Evolutionary conservation across 1,284 basidiomycete genomes (phyloP).

Genomic region (Cryptococcus maquisensis): DNA sequence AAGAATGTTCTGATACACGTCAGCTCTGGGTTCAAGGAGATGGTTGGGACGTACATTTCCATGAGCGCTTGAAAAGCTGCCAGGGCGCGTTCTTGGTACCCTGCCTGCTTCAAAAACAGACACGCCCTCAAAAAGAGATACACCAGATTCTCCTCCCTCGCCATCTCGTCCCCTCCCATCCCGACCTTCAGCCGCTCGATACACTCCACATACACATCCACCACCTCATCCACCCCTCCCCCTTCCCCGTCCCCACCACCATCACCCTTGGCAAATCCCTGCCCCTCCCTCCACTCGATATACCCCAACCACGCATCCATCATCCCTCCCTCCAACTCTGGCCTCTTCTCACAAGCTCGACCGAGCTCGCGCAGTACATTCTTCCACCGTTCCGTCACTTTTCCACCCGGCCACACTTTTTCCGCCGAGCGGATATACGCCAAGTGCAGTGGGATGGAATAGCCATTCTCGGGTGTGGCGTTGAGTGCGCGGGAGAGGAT

Average conservation of each 20-base stretch:
- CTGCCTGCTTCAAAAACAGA: slow-evolving; percentile 65
- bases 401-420: slow-evolving; percentile 31
- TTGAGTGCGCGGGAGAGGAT: slow-evolving; percentile 40
- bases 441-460: slow-evolving; percentile 31
- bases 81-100: slow-evolving; percentile 51
- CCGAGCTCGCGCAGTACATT: slow-evolving; percentile 32
- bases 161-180: slow-evolving; percentile 1
- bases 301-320: slow-evolving; percentile 42
- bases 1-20: slow-evolving; percentile 46
- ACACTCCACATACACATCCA: slow-evolving; percentile 41
- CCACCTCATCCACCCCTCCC: slow-evolving; percentile 40
- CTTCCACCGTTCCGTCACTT: slow-evolving; percentile 43
- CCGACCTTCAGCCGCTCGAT: slow-evolving; percentile 21
- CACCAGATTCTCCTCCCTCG: slow-evolving; percentile 41
- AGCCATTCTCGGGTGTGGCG: slow-evolving; percentile 22
- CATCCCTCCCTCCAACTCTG: slow-evolving; percentile 23
- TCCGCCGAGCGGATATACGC: slow-evolving; percentile 40
- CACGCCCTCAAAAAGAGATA: slow-evolving; percentile 43
- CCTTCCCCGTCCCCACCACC: slow-evolving; percentile 1
- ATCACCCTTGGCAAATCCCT: slow-evolving; percentile 32
- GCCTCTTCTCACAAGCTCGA: background rate
- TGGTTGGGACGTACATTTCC: slow-evolving; percentile 46
- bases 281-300: slow-evolving; percentile 44
- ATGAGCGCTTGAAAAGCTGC: slow-evolving; percentile 53
- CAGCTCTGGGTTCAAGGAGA: background rate